Base-by-base conservation (phyloP, 1,139 yeast genomes). In the Lodderomyces theae region DNA sequence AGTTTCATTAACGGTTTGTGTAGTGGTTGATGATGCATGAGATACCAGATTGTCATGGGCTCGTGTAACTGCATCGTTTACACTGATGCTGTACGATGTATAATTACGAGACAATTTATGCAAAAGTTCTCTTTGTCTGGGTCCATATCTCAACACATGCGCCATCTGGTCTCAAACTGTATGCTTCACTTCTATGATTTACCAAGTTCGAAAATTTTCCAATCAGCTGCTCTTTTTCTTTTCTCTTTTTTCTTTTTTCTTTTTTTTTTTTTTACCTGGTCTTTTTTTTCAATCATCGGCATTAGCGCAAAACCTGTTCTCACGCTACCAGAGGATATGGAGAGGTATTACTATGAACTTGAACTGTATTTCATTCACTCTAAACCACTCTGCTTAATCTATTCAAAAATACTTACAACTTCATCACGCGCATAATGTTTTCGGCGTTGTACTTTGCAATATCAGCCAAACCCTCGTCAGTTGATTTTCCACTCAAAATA, bases 361-460 rank as follows among this genome's bases (percentile, higher is more conserved):
- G n/a, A n/a, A n/a, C n/a, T n/a, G n/a, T n/a, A n/a, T n/a, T n/a
- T n/a, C n/a, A n/a, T n/a, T n/a, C n/a, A n/a, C 30, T 11, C 11
- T n/a, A 15, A 28, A 15, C 8, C n/a, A 13, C 13, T 3, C 10
- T 8, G 8, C 3, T 8, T 4, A 11, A 25, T 25, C 8, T 25
- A 25, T 25, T 25, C 29, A 25, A 25, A 24, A 3, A 15, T 15
- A 28, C 11, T 11, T 28, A 28, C 12, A 28, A 28, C 31, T 28
- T 28, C 18, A 11, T 28, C 13, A 11, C 18, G 22, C 38, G 38
- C 8, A 69, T 69, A 35, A 75, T 59, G 28, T 69, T 64, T 28
- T 53, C 60, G 8, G 80, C 66, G 53, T 84, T 83, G 58, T 64
- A 77, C 18, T 61, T 61, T 10, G 84, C 84, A 36, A 82, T 74